Evolutionary conservation across 768 basidiomycete genomes (phyloP), one percentile per base, ranked within the genome.

Genomic region (Pleurotus tuber-regium): DNA sequence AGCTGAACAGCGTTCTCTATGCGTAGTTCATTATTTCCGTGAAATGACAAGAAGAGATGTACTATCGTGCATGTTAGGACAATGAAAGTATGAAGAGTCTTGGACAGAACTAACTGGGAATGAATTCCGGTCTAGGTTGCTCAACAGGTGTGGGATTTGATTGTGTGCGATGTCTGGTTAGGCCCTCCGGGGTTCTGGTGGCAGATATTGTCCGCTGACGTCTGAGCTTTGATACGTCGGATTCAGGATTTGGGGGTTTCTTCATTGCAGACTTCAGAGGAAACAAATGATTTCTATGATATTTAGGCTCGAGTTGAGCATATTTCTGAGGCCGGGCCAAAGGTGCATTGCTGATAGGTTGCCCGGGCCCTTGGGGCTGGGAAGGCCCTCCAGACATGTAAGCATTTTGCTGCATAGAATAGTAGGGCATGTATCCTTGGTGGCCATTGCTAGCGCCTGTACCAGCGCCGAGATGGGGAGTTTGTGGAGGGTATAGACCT

Each of bases 41-140:
- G 76, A 59, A 91, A 82, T 19, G 84, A 80, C 42, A 91, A 70
- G 60, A 89, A 84, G 70, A 89, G 73, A 60, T 90, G 87, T 56
- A 82, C 88, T 90, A 43, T 30, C 57, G 43, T 2, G 40, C 31
- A 11, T 50, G 48, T 19, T n/a, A 16, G 18, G 7, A 19, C 29
- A 19, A 33, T 25, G n/a, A 24, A 18, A 46, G 9, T 35, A 30
- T 16, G 26, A 19, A 31, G 6, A 29, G 18, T 26, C 26, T 29
- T 18, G n/a, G 31, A 4, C 3, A 8, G 10, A n/a, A 35, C 39
- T 40, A 38, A 53, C 38, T 43, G 21, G 49, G 46, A 49, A 53
- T 30, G 30, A 53, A 48, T 29, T 55, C 50, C 14, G 50, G 51
- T 19, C 31, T 46, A 39, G 29, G 23, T 39, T 54, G 52, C 43